Base-by-base conservation (phyloP, 2,329 filamentous ascomycete genomes). In the Calonectria pteridis region DNA sequence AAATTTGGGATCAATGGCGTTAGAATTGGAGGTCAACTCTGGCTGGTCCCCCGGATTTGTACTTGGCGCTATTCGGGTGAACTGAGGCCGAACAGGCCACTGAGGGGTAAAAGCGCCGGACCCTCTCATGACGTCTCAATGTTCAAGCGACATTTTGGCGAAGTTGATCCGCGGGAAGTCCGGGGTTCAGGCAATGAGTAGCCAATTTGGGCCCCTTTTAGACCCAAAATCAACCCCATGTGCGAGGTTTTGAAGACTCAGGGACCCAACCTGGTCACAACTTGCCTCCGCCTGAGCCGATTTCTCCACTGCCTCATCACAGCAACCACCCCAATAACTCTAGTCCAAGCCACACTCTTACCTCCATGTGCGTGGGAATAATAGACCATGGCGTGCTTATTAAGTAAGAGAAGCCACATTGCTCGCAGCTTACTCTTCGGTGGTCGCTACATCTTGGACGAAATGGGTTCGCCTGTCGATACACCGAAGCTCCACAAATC, bases 101-200 rank as follows among this genome's bases (percentile, higher is more conserved):
- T 69, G 67, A 69, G 67, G 67, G 67, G 67, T 62, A 63, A 63
- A 16, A 35, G 20, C 13, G 29, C 67, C 50, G 67, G 67, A 43
- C 26, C 53, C 53, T 69, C 67, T 69, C 53, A 69, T 63, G 67
- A 69, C 67, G 43, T n/a, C n/a, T 33, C 16, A 33, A 20, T 23
- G 14, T 51, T 69, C 67, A 63, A 58, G 55, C 53, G 67, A 51
- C 40, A 26, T 69, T 69, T 69, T 69, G 37, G 67, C 67, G 67
- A 69, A 31, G 67, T 69, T 69, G 40, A 69, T 31, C 67, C 67
- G 67, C 55, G 67, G 55, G 40, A 62, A 26, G 62, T 40, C 67
- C 55, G 67, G 20, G 20, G 40, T 40, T 46, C 40, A 43, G 16
- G 29, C 28, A 37, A 66, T 66, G 9, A 23, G 14, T n/a, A 23